A percentile compares a stretch with the other conserved stretches of the same genome.
These are phyloP conservation scores for Debaryomyces maramus DNA, from an alignment of 805 yeast species.

Conservation along the genomic window DNA sequence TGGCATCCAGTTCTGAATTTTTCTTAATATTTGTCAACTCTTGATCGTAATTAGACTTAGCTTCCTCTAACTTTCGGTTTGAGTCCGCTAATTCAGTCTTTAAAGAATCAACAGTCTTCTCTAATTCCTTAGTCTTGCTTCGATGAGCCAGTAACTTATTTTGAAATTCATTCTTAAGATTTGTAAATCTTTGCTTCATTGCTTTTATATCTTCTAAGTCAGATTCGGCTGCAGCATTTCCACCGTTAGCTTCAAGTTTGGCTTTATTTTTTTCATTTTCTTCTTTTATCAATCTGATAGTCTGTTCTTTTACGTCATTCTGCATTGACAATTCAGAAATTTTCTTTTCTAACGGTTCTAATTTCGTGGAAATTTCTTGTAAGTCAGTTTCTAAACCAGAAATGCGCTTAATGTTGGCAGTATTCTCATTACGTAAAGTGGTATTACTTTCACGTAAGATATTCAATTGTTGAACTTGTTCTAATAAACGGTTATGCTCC, in stretches of 20 bases:
- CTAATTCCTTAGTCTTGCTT: constrained; percentile 26
- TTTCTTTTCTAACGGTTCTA: constrained; percentile 48
- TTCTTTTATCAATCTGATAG: constrained; percentile 46
- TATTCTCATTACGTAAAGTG: constrained; percentile 56
- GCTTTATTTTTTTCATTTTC: constrained; percentile 63
- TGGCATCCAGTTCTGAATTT: neutral
- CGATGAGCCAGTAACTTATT: constrained; percentile 26
- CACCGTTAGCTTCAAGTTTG: constrained; percentile 38
- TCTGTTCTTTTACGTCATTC: constrained; percentile 49
- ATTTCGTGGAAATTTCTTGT: constrained; percentile 23
- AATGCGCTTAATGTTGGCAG: constrained; percentile 17
- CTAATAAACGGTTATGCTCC: constrained; percentile 48
- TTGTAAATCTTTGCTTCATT: constrained; percentile 23
- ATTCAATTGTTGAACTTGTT: constrained; percentile 60
- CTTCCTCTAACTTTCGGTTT: constrained; percentile 11
- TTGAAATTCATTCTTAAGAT: constrained; percentile 27
- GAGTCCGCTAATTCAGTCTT: constrained; percentile 20
- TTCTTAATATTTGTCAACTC: constrained; percentile 4
- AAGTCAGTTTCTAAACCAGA: constrained; percentile 42
- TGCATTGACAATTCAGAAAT: constrained; percentile 37
- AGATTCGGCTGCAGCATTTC: constrained; percentile 12
- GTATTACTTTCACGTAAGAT: constrained; percentile 67
- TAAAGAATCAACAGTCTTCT: constrained; percentile 20
- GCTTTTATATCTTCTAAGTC: constrained; percentile 29
- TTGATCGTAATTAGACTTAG: constrained; percentile 13